Base-by-base conservation (phyloP, 2,329 filamentous ascomycete species). In the Cryphonectria carpinicola region DNA sequence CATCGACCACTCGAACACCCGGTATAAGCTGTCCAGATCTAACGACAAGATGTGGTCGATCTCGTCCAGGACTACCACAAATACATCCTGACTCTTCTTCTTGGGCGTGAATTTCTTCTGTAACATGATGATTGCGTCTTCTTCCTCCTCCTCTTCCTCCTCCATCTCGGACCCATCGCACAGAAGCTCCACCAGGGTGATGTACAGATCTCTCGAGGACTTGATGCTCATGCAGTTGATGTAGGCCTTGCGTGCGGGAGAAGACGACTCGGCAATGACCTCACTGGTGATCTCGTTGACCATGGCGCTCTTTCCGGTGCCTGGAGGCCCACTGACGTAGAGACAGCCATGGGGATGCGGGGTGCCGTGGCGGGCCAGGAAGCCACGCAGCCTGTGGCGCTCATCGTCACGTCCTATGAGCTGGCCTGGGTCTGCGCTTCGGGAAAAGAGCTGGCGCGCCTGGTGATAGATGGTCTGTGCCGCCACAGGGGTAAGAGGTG, bases 171-270 rank as follows among this genome's bases (percentile, higher is more conserved):
- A 80, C 43, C 87, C 85, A 69, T 90, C 85, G 17, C 86, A 86
- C 70, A 91, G 84, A 58, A 95, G 88, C 68, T 93, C 90, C 17
- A 95, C 82, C 25, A 99, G 84, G 28, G 91, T 95, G 73, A 87
- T 87, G 80, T 97, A 97, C 32, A 99, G 86, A 78, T 98, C 95
- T 74, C 90, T 90, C 2, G 94, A 93, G 46, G 90, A 93, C 77
- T 96, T 97, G 81, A 98, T 90, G 81, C 95, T 97, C 90, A 98
- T 98, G 82, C 96, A 99, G 80, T 99, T 99, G 85, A 99, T 87
- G 77, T 95, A 95, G 2, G 90, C 90, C 67, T 91, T 90, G 76
- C 89, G 90, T 67, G 96, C 84, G 4, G 80, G 80, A 17, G 80
- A 76, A 17, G 80, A 76, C 1, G 83, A 82, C 46, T 83, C 82